A percentile compares a stretch with the other conserved stretches of the same genome.
Evolutionary conservation across 1,284 basidiomycete species (phyloP).

Genomic region (Naganishia albida): DNA sequence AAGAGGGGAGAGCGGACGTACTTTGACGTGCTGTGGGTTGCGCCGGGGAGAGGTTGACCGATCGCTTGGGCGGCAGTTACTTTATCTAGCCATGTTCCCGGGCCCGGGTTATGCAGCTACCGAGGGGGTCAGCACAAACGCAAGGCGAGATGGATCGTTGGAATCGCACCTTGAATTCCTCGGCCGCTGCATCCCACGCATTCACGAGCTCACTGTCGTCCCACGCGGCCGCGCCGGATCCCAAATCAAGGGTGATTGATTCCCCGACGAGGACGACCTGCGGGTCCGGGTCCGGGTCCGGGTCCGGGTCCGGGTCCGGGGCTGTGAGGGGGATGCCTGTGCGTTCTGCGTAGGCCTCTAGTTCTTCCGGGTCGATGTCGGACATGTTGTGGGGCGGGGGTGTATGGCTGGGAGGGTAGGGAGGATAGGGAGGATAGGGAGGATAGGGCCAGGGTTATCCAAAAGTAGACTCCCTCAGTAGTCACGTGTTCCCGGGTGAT

Average conservation of each 20-base stretch:
- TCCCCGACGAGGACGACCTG: conserved; percentile 8
- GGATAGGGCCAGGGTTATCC: not conserved
- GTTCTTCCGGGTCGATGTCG: conserved; percentile 20
- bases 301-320: not conserved
- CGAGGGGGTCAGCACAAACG: not conserved
- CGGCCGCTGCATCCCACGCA: conserved; percentile 50
- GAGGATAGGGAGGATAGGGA: not conserved
- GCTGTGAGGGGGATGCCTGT: conserved; percentile 11
- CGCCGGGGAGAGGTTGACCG: conserved; percentile 46
- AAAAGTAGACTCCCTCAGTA: not conserved
- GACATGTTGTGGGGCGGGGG: conserved; percentile 11
- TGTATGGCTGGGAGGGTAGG: not conserved
- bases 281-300: not conserved
- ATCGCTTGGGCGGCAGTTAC: conserved; percentile 48
- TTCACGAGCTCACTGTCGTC: conserved; percentile 52
- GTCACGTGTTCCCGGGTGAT: conserved; percentile 4
- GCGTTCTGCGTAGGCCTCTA: conserved; percentile 23
- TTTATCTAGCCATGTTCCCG: conserved; percentile 54
- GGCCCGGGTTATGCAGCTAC: conserved; percentile 52
- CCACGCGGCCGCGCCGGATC: conserved; percentile 43
- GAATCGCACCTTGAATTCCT: conserved; percentile 51
- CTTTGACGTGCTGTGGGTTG: conserved; percentile 42
- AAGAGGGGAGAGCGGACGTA: conserved; percentile 35
- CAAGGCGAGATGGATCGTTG: not conserved
- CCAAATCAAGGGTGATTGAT: conserved; percentile 17